These are phyloP conservation scores for Stemphylium lycopersici DNA, from an alignment of 2,329 filamentous ascomycete species.

Conservation along the genomic window DNA sequence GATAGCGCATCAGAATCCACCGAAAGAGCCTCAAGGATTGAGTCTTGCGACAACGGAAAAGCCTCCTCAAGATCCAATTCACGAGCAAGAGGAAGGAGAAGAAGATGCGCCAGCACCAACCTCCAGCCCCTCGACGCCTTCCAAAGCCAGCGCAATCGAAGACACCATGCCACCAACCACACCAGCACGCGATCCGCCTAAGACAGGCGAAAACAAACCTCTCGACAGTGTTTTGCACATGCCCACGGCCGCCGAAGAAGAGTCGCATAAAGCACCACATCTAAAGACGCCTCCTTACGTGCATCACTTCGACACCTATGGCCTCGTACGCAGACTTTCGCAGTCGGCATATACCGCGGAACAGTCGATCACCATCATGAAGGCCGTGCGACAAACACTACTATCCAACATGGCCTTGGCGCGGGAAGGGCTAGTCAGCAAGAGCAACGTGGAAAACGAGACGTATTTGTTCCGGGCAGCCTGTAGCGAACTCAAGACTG, in stretches of 20 bases:
- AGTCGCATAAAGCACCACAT: constrained; percentile 65
- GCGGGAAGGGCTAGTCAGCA: constrained; percentile 79
- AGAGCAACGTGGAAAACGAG: constrained; percentile 93
- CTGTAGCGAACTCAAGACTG: constrained; percentile 87
- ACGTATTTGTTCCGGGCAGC: constrained; percentile 93
- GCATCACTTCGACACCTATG: constrained; percentile 96
- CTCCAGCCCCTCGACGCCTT: constrained; percentile 19
- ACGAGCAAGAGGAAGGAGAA: constrained; percentile 34
- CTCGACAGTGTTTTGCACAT: constrained; percentile 52
- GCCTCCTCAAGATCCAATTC: constrained; percentile 12
- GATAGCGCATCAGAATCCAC: constrained; percentile 27
- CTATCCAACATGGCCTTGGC: constrained; percentile 82
- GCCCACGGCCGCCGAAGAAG: constrained; percentile 46
- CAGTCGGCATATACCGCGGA: constrained; percentile 71
- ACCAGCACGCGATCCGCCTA: constrained; percentile 29
- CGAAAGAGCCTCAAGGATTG: constrained; percentile 11
- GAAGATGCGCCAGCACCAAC: constrained; percentile 28
- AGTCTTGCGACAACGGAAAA: constrained; percentile 9
- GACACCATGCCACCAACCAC: constrained; percentile 14
- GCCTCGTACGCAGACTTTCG: constrained; percentile 80
- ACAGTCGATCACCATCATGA: constrained; percentile 89
- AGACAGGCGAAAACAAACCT: constrained; percentile 39
- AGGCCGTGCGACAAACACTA: constrained; percentile 79
- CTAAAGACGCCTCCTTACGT: constrained; percentile 79
- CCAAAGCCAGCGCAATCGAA: constrained; percentile 18